phyloP scores from a whole-genome alignment of 1,284 basidiomycete species.

The Sutorius eximius region DNA sequence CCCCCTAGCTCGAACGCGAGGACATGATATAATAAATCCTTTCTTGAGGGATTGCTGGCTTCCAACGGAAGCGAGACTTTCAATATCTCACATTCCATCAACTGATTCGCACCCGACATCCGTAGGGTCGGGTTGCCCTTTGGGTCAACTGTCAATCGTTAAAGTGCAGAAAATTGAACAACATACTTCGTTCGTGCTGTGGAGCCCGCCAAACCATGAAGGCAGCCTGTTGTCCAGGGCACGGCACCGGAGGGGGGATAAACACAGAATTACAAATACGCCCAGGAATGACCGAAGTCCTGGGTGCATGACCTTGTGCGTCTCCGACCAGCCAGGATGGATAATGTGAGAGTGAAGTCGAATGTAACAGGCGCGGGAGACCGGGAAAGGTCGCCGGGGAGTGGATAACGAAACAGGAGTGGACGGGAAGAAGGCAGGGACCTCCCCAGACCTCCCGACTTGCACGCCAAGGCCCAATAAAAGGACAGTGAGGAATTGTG shows the following conservation, averaged over 20 bases:
- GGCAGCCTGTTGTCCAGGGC: not conserved
- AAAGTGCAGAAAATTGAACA: not conserved
- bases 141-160: not conserved
- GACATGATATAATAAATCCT: constrained; percentile 6
- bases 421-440: not conserved
- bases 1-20: constrained; percentile 15
- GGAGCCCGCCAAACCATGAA: not conserved
- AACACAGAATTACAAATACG: not conserved
- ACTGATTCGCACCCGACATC: not conserved
- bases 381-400: not conserved
- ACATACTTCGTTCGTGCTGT: constrained; percentile 4
- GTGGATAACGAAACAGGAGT: not conserved
- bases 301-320: constrained; percentile 4
- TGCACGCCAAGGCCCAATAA: not conserved
- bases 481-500: not conserved
- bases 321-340: constrained; percentile 3
- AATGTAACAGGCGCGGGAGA: not conserved
- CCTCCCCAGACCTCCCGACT: constrained; percentile 3
- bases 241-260: constrained; percentile 1
- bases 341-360: not conserved
- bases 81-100: constrained; percentile 17
- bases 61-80: constrained; percentile 4
- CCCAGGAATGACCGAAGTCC: not conserved
- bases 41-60: not conserved
- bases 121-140: not conserved